phyloP scores from a whole-genome alignment of 2,329 filamentous ascomycete species.

The Dendryphion nanum region DNA sequence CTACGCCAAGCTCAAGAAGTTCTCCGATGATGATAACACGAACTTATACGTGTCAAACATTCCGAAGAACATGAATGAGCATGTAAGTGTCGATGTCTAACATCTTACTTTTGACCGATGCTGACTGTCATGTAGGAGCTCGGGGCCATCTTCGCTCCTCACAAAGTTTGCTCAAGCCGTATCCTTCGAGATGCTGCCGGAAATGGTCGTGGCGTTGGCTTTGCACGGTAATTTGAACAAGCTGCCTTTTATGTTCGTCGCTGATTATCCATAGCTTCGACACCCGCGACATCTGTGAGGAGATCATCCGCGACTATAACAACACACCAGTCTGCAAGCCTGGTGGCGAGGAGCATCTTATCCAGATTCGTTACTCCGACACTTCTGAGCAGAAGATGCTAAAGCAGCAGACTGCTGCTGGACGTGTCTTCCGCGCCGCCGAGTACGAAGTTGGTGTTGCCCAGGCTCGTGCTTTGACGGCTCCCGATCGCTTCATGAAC shows the following conservation, averaged over 20 bases:
- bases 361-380: slow-evolving; percentile 95
- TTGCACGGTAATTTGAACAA: slow-evolving; percentile 71
- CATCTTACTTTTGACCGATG: background rate
- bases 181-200: slow-evolving; percentile 90
- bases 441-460: slow-evolving; percentile 65
- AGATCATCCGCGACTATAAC: slow-evolving; percentile 84
- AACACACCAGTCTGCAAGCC: slow-evolving; percentile 59
- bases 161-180: slow-evolving; percentile 86
- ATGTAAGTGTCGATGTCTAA: slow-evolving; percentile 60
- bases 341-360: slow-evolving; percentile 70
- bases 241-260: background rate
- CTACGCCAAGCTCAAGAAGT: slow-evolving; percentile 95
- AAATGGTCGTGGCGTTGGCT: slow-evolving; percentile 93
- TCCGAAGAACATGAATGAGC: slow-evolving; percentile 86
- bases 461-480: slow-evolving; percentile 34
- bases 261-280: slow-evolving; percentile 69
- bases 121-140: slow-evolving; percentile 58
- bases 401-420: slow-evolving; percentile 93
- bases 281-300: slow-evolving; percentile 81
- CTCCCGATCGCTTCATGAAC: slow-evolving; percentile 33
- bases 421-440: slow-evolving; percentile 91
- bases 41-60: slow-evolving; percentile 98
- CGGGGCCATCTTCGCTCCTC: slow-evolving; percentile 74
- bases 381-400: slow-evolving; percentile 95
- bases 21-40: slow-evolving; percentile 84